Conservation (phyloP, 768 basidiomycete species). For the Pleurotus giganteus region DNA sequence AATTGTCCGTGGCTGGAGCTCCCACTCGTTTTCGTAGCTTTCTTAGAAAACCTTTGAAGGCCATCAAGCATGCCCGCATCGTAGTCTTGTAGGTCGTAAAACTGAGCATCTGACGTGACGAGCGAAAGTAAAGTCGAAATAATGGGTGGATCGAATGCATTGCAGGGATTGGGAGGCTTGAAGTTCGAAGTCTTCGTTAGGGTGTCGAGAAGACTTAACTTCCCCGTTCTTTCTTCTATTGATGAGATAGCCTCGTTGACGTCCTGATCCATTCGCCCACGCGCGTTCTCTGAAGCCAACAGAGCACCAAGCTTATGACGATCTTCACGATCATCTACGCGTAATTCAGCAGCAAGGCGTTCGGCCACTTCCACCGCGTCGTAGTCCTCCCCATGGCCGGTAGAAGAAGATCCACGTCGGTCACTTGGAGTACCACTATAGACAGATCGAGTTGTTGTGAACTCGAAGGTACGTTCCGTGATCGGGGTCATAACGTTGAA, state of each 20-base stretch:
- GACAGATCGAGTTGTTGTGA: constrained; percentile 48
- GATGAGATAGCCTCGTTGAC: constrained; percentile 18
- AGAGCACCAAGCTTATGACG: constrained; percentile 23
- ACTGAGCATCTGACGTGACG: constrained; percentile 58
- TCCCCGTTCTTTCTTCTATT: constrained; percentile 61
- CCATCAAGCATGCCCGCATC: constrained; percentile 60
- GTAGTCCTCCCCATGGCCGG: constrained; percentile 34
- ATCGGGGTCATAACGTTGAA: constrained; percentile 98
- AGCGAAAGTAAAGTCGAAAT: constrained; percentile 62
- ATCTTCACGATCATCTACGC: constrained; percentile 31
- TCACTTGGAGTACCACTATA: constrained; percentile 40
- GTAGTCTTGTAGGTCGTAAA: constrained; percentile 53
- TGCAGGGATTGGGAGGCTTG: constrained; percentile 83
- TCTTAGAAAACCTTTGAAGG: constrained; percentile 72
- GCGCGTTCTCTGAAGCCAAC: constrained; percentile 5
- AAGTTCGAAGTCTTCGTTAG: constrained; percentile 61
- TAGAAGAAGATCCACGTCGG: constrained; percentile 23
- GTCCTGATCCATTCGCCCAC: constrained; percentile 9
- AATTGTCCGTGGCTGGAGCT: constrained; percentile 31
- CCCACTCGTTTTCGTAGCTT: constrained; percentile 41
- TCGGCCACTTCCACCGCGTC: constrained; percentile 54
- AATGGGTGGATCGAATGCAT: constrained; percentile 73
- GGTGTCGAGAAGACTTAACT: constrained; percentile 63
- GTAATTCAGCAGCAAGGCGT: constrained; percentile 49
- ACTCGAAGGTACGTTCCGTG: constrained; percentile 92